These are phyloP conservation scores for Hymenoscyphus infarciens DNA, from an alignment of 2,329 filamentous ascomycete genomes.

Conservation along the genomic window DNA sequence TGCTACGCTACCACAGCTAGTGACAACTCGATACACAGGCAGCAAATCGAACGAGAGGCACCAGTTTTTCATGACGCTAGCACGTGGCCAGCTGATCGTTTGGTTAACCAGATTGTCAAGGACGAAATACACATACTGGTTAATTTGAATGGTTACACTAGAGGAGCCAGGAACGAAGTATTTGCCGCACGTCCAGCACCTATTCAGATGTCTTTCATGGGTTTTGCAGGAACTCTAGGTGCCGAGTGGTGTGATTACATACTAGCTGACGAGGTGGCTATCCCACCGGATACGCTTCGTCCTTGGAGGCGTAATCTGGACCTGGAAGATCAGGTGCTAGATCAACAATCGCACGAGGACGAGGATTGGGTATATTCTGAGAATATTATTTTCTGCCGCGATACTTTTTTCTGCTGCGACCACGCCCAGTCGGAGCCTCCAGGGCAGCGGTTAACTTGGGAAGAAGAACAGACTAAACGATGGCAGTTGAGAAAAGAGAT, in stretches of 20 bases:
- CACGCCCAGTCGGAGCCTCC: constrained; percentile 82
- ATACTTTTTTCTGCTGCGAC: constrained; percentile 98
- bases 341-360: constrained; percentile 56
- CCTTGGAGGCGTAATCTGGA: constrained; percentile 73
- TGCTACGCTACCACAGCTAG: constrained; percentile 95
- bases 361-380: constrained; percentile 94
- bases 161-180: constrained; percentile 94
- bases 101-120: constrained; percentile 80
- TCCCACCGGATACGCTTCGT: constrained; percentile 76
- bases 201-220: constrained; percentile 99
- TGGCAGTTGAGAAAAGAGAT: constrained; percentile 93
- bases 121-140: constrained; percentile 93
- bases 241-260: constrained; percentile 99
- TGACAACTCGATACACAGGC: constrained; percentile 82
- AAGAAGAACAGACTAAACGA: constrained; percentile 73
- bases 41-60: constrained; percentile 89
- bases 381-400: constrained; percentile 89
- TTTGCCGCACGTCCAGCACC: constrained; percentile 93
- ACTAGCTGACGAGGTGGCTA: constrained; percentile 81
- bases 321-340: constrained; percentile 65
- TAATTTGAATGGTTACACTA: constrained; percentile 97
- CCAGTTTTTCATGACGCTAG: constrained; percentile 89
- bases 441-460: constrained; percentile 71
- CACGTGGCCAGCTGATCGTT: constrained; percentile 75
- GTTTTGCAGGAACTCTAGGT: constrained; percentile 90